These are phyloP conservation scores for Ceratocystis alfenasii DNA, from an alignment of 2,329 filamentous ascomycete genomes.

Conservation along the genomic window DNA sequence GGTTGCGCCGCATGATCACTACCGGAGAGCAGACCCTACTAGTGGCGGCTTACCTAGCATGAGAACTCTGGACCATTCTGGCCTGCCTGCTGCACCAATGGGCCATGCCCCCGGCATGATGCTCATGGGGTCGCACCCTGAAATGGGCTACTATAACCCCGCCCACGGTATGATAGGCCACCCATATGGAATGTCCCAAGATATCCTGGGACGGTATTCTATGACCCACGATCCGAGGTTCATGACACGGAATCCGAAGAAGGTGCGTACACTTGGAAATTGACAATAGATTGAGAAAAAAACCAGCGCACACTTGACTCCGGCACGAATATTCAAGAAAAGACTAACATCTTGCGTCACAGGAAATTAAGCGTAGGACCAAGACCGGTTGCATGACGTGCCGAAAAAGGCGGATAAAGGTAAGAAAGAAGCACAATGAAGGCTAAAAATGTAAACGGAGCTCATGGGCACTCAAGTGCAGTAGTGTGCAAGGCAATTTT, in stretches of 20 bases:
- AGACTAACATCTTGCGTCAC: constrained; percentile 19
- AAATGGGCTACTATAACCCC: constrained; percentile 18
- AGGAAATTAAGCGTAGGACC: constrained; percentile 53
- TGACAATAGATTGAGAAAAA: not conserved
- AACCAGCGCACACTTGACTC: not conserved
- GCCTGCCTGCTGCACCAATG: constrained; percentile 10
- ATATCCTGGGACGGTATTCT: constrained; percentile 36
- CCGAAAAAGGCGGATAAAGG: constrained; percentile 51
- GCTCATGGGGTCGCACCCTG: constrained; percentile 21
- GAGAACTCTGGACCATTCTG: constrained; percentile 31
- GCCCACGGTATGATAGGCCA: constrained; percentile 14
- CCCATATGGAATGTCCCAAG: constrained; percentile 34
- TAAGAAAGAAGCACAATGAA: constrained; percentile 25
- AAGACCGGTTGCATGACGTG: constrained; percentile 53
- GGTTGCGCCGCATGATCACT: constrained; percentile 15
- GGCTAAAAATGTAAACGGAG: not conserved
- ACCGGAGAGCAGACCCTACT: constrained; percentile 19
- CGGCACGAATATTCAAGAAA: not conserved
- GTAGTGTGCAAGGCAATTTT: not conserved
- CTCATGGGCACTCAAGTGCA: not conserved
- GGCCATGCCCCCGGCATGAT: constrained; percentile 10
- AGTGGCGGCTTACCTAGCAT: constrained; percentile 30
- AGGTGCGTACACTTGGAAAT: constrained; percentile 34
- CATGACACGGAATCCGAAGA: constrained; percentile 42
- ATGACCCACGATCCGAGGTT: constrained; percentile 40